These are phyloP conservation scores for Leucoagaricus sp. DNA, from an alignment of 1,284 basidiomycete genomes.

Conservation along the genomic window DNA sequence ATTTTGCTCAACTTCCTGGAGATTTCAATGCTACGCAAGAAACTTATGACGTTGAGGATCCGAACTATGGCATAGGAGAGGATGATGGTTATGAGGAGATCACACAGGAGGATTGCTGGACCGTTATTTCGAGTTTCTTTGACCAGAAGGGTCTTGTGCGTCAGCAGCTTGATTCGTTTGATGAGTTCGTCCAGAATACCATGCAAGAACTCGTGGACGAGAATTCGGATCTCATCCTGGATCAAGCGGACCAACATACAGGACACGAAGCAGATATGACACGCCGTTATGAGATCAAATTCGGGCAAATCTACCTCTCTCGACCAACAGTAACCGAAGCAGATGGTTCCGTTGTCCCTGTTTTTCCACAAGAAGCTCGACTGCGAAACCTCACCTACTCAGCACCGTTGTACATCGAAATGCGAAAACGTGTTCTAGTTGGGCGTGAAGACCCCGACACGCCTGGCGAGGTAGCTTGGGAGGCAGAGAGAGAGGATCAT, in stretches of 20 bases:
- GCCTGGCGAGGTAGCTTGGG: constrained; percentile 84
- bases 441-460: constrained; percentile 85
- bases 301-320: constrained; percentile 97
- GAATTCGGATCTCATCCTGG: constrained; percentile 89
- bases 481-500: constrained; percentile 68
- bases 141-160: constrained; percentile 96
- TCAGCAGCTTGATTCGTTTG: constrained; percentile 98
- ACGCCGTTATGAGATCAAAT: constrained; percentile 95
- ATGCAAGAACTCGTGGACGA: constrained; percentile 99
- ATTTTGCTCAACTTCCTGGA: constrained; percentile 30
- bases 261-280: constrained; percentile 80
- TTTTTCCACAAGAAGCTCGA: constrained; percentile 98
- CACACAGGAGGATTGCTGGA: constrained; percentile 95
- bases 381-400: constrained; percentile 95
- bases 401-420: constrained; percentile 95
- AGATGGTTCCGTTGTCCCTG: constrained; percentile 90
- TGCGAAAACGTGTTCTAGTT: constrained; percentile 84
- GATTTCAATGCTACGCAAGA: constrained; percentile 51
- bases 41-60: constrained; percentile 57
- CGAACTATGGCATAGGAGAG: constrained; percentile 57
- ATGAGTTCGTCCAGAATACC: constrained; percentile 99
- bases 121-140: constrained; percentile 95
- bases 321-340: constrained; percentile 94
- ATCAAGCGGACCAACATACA: constrained; percentile 95
- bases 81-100: constrained; percentile 77